Percentiles rank a stretch among this genome's conserved stretches.
Evolutionary conservation across 768 basidiomycete species (phyloP).

Genomic region (Mycena floridula): DNA sequence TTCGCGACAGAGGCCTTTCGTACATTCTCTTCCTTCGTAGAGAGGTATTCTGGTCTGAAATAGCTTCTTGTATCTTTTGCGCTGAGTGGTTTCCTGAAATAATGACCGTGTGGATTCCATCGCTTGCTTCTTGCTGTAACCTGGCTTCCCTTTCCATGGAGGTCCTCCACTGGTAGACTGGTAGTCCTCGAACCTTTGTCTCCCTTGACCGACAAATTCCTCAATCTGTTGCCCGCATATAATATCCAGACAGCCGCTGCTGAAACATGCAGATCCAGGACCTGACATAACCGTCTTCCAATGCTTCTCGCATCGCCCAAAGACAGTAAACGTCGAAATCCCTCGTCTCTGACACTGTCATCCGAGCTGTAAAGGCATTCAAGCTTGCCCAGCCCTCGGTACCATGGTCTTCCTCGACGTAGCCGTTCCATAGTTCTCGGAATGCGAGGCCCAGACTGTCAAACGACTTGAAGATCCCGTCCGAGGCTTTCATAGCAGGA

Average conservation of each 20-base stretch:
- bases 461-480: too few relatives aligned
- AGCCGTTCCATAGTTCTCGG: slow-evolving; percentile 1
- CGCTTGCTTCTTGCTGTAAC: neutral
- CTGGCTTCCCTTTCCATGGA: too few relatives aligned
- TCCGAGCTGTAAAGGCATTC: slow-evolving; percentile 1
- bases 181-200: too few relatives aligned
- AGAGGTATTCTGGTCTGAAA: neutral
- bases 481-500: too few relatives aligned
- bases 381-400: neutral
- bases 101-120: neutral
- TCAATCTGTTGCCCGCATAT: too few relatives aligned
- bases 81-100: neutral
- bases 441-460: neutral
- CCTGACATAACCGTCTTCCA: neutral
- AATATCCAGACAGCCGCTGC: too few relatives aligned
- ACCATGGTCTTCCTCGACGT: neutral
- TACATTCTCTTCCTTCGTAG: neutral
- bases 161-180: too few relatives aligned
- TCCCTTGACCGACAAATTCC: too few relatives aligned
- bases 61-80: neutral
- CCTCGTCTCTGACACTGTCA: neutral
- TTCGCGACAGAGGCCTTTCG: neutral
- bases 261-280: too few relatives aligned
- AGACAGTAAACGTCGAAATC: neutral
- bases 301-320: neutral